phyloP scores from a whole-genome alignment of 345 rosid species.

The Arabidopsis arenosa region DNA sequence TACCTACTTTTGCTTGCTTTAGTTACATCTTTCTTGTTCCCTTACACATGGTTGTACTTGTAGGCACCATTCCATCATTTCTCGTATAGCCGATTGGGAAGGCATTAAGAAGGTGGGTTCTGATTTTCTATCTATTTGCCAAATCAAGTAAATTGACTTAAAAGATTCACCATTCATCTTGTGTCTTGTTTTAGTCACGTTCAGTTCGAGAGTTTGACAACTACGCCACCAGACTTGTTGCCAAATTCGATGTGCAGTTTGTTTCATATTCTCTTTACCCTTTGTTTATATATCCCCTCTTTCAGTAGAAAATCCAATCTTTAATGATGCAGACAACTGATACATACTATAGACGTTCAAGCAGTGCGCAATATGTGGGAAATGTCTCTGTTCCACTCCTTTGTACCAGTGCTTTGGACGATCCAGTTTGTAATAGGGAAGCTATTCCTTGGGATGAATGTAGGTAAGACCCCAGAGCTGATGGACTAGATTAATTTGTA shows the following conservation, averaged over 20 bases:
- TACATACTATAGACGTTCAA: constrained; percentile 80
- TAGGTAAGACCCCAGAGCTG: constrained; percentile 55
- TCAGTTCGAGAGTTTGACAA: constrained; percentile 87
- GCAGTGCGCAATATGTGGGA: constrained; percentile 67
- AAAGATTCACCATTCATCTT: constrained; percentile 11
- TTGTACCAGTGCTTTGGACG: constrained; percentile 87
- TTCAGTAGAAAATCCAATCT: constrained; percentile 9
- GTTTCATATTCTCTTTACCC: constrained; percentile 5
- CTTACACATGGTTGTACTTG: constrained; percentile 31
- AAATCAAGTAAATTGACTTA: constrained; percentile 10
- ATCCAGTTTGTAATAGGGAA: constrained; percentile 90
- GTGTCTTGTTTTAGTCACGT: constrained; percentile 60
- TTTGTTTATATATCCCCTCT: neutral
- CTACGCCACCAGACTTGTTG: constrained; percentile 81
- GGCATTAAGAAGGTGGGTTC: constrained; percentile 81
- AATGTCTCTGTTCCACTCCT: constrained; percentile 82
- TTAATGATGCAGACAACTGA: constrained; percentile 75
- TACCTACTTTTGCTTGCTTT: constrained; percentile 7
- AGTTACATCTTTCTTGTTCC: constrained; percentile 3
- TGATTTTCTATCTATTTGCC: neutral
- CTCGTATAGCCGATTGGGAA: constrained; percentile 94
- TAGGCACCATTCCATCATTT: constrained; percentile 79
- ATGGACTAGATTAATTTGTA: neutral
- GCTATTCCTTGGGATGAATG: constrained; percentile 99
- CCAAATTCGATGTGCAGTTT: constrained; percentile 76